phyloP scores from a whole-genome alignment of 2,329 filamentous ascomycete genomes.

The Phaeosphaeria sp. region DNA sequence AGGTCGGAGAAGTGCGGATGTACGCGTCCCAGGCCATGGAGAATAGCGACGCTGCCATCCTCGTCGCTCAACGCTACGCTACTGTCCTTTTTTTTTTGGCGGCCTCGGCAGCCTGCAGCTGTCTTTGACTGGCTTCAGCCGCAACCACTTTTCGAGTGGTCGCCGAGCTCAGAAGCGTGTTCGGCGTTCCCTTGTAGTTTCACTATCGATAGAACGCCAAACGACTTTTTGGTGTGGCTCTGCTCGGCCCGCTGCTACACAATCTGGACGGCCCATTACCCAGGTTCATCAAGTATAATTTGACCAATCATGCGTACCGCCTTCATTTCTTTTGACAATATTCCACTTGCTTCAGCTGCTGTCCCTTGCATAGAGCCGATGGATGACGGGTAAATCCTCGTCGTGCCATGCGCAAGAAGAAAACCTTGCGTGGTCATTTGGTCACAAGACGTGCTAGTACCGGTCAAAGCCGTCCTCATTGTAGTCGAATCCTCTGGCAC shows the following conservation, averaged over 20 bases:
- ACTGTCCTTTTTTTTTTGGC: neutral
- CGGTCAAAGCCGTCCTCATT: slow-evolving; percentile 32
- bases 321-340: slow-evolving; percentile 16
- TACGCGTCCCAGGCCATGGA: slow-evolving; percentile 24
- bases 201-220: slow-evolving; percentile 21
- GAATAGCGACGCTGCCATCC: slow-evolving; percentile 29
- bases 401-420: slow-evolving; percentile 24
- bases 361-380: slow-evolving; percentile 43
- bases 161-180: slow-evolving; percentile 11
- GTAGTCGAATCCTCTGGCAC: slow-evolving; percentile 18
- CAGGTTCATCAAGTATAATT: slow-evolving; percentile 24
- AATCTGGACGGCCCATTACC: slow-evolving; percentile 25
- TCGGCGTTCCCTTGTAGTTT: slow-evolving; percentile 7
- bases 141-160: slow-evolving; percentile 15
- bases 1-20: slow-evolving; percentile 38
- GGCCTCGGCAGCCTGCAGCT: slow-evolving; percentile 24
- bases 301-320: slow-evolving; percentile 31
- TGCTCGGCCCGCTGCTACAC: slow-evolving; percentile 35
- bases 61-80: slow-evolving; percentile 3
- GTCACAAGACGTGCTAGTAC: slow-evolving; percentile 41
- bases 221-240: slow-evolving; percentile 8
- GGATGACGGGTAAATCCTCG: slow-evolving; percentile 41
- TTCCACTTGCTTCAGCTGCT: slow-evolving; percentile 20
- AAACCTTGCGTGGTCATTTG: slow-evolving; percentile 37
- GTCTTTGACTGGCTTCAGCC: slow-evolving; percentile 15